Evolutionary conservation across 1,284 basidiomycete genomes (phyloP).

Genomic region (Apiotrichum sp.): DNA sequence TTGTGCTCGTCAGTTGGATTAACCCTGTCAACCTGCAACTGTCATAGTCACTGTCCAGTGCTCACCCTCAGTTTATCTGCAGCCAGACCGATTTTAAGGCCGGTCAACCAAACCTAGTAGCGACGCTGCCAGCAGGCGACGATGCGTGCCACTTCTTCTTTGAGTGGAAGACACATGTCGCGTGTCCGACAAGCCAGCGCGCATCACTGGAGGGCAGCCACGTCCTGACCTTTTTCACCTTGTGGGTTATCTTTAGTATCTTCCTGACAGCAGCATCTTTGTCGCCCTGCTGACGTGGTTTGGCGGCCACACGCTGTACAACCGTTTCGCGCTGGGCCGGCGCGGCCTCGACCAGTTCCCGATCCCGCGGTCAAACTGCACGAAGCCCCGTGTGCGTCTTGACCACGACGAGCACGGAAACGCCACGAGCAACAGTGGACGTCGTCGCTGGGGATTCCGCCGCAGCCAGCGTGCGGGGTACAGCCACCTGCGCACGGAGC

Average conservation of each 20-base stretch:
- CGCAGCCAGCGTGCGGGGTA: slow-evolving; percentile 31
- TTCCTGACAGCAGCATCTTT: slow-evolving; percentile 24
- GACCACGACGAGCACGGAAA: background rate
- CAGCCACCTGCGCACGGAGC: slow-evolving; percentile 31
- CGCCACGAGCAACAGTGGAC: background rate
- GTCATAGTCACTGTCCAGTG: no score
- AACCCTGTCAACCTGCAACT: no score
- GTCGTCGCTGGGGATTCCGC: slow-evolving; percentile 12
- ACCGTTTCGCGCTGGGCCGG: slow-evolving; percentile 39
- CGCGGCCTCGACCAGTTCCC: slow-evolving; percentile 42
- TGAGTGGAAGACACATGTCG: slow-evolving; percentile 46
- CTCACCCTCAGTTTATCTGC: slow-evolving; percentile 38
- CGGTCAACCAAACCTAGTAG: slow-evolving; percentile 37
- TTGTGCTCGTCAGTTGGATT: no score
- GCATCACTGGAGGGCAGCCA: slow-evolving; percentile 28
- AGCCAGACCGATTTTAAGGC: slow-evolving; percentile 35
- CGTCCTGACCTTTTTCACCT: slow-evolving; percentile 32
- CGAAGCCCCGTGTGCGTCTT: background rate
- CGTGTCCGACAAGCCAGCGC: slow-evolving; percentile 39
- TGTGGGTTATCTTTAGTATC: slow-evolving; percentile 27
- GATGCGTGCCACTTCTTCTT: slow-evolving; percentile 45
- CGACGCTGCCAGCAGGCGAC: slow-evolving; percentile 35
- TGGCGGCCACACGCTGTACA: slow-evolving; percentile 42
- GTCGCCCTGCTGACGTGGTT: slow-evolving; percentile 44
- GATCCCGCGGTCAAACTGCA: slow-evolving; percentile 16